phyloP scores from a whole-genome alignment of 2,329 filamentous ascomycete genomes.

The Shiraia sp. region DNA sequence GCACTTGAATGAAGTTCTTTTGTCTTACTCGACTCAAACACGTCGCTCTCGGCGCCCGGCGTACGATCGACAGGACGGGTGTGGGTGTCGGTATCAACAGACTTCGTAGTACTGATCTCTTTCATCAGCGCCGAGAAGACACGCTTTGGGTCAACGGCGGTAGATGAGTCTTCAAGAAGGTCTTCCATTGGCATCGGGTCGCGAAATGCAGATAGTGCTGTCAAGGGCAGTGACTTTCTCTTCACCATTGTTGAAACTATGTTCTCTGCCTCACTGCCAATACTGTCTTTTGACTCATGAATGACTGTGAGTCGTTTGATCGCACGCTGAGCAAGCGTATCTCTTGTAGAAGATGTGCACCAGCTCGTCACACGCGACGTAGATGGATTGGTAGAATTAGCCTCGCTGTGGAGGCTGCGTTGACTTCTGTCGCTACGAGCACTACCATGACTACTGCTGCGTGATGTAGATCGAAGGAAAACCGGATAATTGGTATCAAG shows the following conservation, averaged over 20 bases:
- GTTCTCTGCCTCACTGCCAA: conserved; percentile 31
- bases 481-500: conserved; percentile 17
- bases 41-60: conserved; percentile 27
- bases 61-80: conserved; percentile 6
- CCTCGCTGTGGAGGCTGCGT: conserved; percentile 37
- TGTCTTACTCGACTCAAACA: conserved; percentile 28
- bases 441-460: conserved; percentile 27
- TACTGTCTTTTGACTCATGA: conserved; percentile 55
- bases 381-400: conserved; percentile 58
- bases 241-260: conserved; percentile 7
- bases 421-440: conserved; percentile 26
- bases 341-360: conserved; percentile 66
- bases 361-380: conserved; percentile 67
- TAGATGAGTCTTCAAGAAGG: conserved; percentile 26
- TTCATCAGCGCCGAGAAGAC: conserved; percentile 43
- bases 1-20: conserved; percentile 21
- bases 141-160: conserved; percentile 38
- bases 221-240: conserved; percentile 23
- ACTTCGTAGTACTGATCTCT: conserved; percentile 32
- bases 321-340: conserved; percentile 56
- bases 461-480: conserved; percentile 21
- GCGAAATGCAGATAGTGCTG: conserved; percentile 30
- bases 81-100: not conserved
- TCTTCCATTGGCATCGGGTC: conserved; percentile 39
- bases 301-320: conserved; percentile 67